Percentiles rank a stretch among this genome's conserved stretches.
Conservation (phyloP, 2,329 filamentous ascomycete species). For the Aureobasidium sp. region DNA sequence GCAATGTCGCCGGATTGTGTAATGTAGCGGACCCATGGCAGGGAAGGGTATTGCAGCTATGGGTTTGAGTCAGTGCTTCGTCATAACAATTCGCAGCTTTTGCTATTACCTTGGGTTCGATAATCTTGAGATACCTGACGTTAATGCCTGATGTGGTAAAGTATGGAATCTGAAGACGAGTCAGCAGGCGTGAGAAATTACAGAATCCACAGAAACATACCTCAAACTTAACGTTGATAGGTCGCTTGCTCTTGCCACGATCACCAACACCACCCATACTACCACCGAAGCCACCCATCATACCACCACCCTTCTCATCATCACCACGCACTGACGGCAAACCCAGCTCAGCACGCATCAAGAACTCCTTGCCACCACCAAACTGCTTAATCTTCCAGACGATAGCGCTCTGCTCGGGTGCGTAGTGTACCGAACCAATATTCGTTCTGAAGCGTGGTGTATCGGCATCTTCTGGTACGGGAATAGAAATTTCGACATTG, state of each 20-base stretch:
- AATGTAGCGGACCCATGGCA: conserved; percentile 98
- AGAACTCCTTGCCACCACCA: conserved; percentile 93
- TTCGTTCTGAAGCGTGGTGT: conserved; percentile 94
- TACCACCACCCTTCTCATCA: conserved; percentile 89
- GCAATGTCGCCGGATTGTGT: conserved; percentile 97
- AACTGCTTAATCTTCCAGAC: conserved; percentile 99
- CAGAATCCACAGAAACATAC: neutral
- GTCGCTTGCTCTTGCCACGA: conserved; percentile 90
- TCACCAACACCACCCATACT: conserved; percentile 86
- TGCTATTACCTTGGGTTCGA: conserved; percentile 80
- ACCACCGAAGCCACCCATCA: conserved; percentile 95
- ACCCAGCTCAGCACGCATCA: conserved; percentile 95
- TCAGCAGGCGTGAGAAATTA: neutral
- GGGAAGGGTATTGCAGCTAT: conserved; percentile 91
- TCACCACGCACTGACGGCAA: conserved; percentile 90
- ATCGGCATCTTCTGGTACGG: conserved; percentile 94
- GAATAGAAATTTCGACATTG: conserved; percentile 96
- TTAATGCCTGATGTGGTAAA: conserved; percentile 99
- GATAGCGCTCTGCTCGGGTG: conserved; percentile 92
- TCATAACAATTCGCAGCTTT: neutral
- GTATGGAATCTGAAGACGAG: conserved; percentile 64
- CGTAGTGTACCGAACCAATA: conserved; percentile 94
- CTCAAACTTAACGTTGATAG: conserved; percentile 98
- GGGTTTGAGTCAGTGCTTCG: conserved; percentile 6
- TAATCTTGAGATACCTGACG: conserved; percentile 97